A percentile compares a stretch with the other conserved stretches of the same genome.
Conservation (phyloP, 306 rosid genomes). For the Trichosanthes cucumerina region DNA sequence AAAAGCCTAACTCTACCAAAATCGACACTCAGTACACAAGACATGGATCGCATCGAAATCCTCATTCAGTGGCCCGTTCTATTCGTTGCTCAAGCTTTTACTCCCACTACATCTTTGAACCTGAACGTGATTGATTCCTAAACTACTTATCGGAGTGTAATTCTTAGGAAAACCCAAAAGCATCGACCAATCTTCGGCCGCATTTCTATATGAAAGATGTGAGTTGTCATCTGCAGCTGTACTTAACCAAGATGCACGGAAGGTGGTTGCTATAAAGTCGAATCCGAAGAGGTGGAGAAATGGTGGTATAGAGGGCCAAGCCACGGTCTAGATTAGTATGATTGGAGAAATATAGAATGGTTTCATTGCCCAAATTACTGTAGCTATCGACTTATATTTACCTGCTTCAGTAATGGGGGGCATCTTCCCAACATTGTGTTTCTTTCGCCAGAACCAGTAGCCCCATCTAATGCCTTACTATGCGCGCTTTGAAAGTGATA, state of each 20-base stretch:
- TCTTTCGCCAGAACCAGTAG: not conserved
- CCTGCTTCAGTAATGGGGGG: constrained; percentile 7
- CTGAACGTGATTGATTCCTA: too few relatives aligned
- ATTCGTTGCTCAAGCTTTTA: too few relatives aligned
- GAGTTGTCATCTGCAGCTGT: not conserved
- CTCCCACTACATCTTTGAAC: too few relatives aligned
- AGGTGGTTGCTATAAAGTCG: constrained; percentile 8
- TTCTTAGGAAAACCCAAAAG: not conserved
- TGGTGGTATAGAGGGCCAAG: not conserved
- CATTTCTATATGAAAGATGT: not conserved
- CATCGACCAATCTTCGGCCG: not conserved
- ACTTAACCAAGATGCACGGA: not conserved
- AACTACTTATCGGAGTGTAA: not conserved
- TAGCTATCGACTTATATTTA: not conserved
- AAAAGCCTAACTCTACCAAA: not conserved
- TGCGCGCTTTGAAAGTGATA: not conserved
- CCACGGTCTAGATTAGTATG: not conserved
- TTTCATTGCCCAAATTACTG: not conserved
- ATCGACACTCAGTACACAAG: not conserved
- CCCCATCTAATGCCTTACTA: constrained; percentile 8
- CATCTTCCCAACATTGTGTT: constrained; percentile 14
- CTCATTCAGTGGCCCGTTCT: too few relatives aligned
- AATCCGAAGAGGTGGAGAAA: not conserved
- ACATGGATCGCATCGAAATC: not conserved
- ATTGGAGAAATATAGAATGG: not conserved